Percentiles rank a stretch among this genome's conserved stretches.
Evolutionary conservation across 345 rosid species (phyloP).

Genomic region (Melaleuca quinquenervia): DNA sequence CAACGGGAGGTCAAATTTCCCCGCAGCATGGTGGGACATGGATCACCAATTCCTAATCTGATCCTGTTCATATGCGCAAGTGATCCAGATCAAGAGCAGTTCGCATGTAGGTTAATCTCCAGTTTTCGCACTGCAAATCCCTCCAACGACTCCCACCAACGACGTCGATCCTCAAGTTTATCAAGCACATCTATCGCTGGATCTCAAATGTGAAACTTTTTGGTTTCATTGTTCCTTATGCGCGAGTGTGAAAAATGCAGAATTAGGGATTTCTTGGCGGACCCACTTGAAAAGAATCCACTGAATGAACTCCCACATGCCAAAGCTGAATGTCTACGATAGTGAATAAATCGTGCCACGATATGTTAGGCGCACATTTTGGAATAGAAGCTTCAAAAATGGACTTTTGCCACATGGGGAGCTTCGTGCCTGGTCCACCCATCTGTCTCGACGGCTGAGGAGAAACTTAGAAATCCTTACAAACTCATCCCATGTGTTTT

Average conservation of each 20-base stretch:
- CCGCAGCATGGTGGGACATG: not conserved
- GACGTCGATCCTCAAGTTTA: not conserved
- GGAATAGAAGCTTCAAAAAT: not conserved
- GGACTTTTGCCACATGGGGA: not conserved
- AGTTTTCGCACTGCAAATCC: too few relatives aligned
- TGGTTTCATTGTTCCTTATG: not conserved
- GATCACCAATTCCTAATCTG: not conserved
- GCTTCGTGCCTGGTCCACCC: not conserved
- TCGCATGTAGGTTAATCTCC: too few relatives aligned
- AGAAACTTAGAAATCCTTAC: not conserved
- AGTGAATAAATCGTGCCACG: not conserved
- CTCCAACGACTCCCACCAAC: too few relatives aligned
- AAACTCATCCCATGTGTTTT: not conserved
- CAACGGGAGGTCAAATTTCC: not conserved
- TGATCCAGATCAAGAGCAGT: not conserved
- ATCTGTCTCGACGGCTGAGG: not conserved
- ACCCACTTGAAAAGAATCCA: not conserved
- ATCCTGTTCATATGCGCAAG: not conserved
- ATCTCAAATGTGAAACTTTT: not conserved
- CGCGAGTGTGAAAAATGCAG: not conserved
- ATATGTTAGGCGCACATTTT: not conserved
- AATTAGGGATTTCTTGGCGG: not conserved
- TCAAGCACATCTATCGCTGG: not conserved
- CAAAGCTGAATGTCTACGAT: not conserved
- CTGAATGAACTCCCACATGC: not conserved